Evolutionary conservation across 1,139 yeast species (phyloP), one percentile per base, ranked within the genome.

Genomic region (Scheffersomyces titani): DNA sequence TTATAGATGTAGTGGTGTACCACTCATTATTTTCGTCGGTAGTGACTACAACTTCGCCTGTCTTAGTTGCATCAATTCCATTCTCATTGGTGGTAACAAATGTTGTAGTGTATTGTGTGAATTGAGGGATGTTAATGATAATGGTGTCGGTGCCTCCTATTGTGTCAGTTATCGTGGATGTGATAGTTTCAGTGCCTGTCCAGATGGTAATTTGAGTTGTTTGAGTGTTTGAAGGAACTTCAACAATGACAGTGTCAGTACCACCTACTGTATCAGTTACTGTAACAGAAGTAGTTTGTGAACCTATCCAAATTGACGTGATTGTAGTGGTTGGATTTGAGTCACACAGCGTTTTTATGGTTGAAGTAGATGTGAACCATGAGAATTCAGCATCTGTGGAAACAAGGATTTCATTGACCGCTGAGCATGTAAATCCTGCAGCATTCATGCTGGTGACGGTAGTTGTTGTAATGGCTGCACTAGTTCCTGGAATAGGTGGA

Each of bases 151-250:
- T 44, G 6, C 47, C 16, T 6, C 46, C 46, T 3, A 11, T 16
- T 6, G 46, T 44, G 6, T 60, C 61, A 55, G 56, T 54, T 9
- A 52, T 58, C 20, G 54, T 48, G 44, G 61, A 59, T 11, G 62
- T 60, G 9, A 54, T 24, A 20, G 54, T 51, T 51, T 59, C 62
- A 51, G 63, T 60, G 13, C 59, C 60, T 46, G 58, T 52, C 58
- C 54, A 65, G 50, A 52, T 63, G 51, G 46, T 56, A 56, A 58
- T 63, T 55, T 48, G 53, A 54, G 67, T 66, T 55, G 24, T 63
- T 16, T 44, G 47, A 44, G 47, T 13, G 58, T 57, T 61, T 1
- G 47, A 11, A 24, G 59, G 58, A 13, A 50, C 52, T 6, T 57
- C 57, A 30, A 56, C 49, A 16, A 51, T 20, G 1, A 59, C 61